Evolutionary conservation across 176 grass and related monocot species (phyloP), one percentile per base, ranked within the genome.

Genomic region (Areca catechu): DNA sequence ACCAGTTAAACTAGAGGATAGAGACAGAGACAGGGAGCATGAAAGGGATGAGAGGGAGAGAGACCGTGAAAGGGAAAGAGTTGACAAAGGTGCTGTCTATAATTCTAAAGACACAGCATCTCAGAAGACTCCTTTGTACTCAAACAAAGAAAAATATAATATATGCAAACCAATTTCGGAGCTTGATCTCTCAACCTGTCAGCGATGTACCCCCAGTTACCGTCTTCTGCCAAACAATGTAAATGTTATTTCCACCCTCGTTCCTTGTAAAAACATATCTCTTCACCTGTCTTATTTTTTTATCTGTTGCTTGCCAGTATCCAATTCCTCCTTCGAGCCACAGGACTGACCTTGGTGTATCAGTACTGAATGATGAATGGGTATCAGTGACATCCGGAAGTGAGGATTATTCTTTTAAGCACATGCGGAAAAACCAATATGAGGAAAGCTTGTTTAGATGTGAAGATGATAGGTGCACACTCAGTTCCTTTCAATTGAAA

Each of bases 401-500:
- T 58, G 86, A 90, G 53, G 86, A 90, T 76, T 90, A 85, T 63
- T 90, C 86, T 79, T 90, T 90, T 65, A 90, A 85, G 68, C 86
- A 90, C 71, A 90, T 90, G 86, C 54, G 86, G 24, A 90, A 90
- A 76, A 90, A 90, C 63, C 86, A 90, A 53, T 90, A 90, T 23
- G 86, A 90, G 80, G 86, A 90, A 61, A 90, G 81, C 61, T 76
- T 90, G 68, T 90, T 90, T 78, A 82, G 82, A 90, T 90, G 86
- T 17, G 86, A 90, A 90, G 86, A 90, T 47, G 81, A 84, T 71
- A 84, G 81, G 75, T 84, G 54, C 16, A 78, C 48, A 16, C 37
- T 47, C 64, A 37, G 2, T 21, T 75, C 9, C 16, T 20, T 52
- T 53, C 0, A 68, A n/a, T 63, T 47, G 21, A 50, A 14, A 43